Conservation (phyloP, 2,329 filamentous ascomycete species). For the Fusarium chlamydosporum region DNA sequence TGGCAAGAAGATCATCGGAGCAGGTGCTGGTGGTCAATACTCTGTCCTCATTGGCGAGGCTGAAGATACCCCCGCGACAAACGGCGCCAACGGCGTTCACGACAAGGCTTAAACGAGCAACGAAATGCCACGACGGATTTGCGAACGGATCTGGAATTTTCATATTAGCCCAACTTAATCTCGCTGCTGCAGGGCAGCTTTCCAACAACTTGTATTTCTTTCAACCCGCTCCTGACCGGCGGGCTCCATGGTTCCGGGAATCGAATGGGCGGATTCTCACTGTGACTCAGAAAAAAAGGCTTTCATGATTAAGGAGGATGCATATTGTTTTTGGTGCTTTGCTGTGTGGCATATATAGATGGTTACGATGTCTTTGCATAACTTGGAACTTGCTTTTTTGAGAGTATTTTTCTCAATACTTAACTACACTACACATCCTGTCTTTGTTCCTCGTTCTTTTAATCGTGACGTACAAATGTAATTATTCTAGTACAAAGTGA, state of each 20-base stretch:
- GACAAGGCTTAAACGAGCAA: conserved; percentile 31
- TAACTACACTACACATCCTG: neutral
- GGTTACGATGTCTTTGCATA: conserved; percentile 42
- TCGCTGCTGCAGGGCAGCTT: conserved; percentile 20
- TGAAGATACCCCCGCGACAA: conserved; percentile 50
- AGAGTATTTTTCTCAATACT: conserved; percentile 27
- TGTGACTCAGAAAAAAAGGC: conserved; percentile 31
- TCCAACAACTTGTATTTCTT: conserved; percentile 38
- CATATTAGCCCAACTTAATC: conserved; percentile 39
- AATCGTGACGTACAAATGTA: conserved; percentile 33
- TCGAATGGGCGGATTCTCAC: conserved; percentile 40
- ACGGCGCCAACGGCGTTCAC: conserved; percentile 51
- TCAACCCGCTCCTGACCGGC: conserved; percentile 17
- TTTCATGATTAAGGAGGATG: conserved; percentile 32
- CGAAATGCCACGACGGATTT: conserved; percentile 19
- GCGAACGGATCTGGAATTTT: conserved; percentile 21
- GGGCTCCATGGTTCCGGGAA: conserved; percentile 17
- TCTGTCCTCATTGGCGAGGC: conserved; percentile 70
- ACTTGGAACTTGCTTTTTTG: conserved; percentile 23
- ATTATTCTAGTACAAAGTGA: conserved; percentile 43
- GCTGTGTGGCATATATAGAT: conserved; percentile 40
- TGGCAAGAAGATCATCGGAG: conserved; percentile 79
- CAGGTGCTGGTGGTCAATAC: conserved; percentile 91
- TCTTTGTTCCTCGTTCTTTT: conserved; percentile 8
- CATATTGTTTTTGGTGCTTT: conserved; percentile 20